Conservation (phyloP, 176 grass and related monocot species). For the Guadua angustifolia region DNA sequence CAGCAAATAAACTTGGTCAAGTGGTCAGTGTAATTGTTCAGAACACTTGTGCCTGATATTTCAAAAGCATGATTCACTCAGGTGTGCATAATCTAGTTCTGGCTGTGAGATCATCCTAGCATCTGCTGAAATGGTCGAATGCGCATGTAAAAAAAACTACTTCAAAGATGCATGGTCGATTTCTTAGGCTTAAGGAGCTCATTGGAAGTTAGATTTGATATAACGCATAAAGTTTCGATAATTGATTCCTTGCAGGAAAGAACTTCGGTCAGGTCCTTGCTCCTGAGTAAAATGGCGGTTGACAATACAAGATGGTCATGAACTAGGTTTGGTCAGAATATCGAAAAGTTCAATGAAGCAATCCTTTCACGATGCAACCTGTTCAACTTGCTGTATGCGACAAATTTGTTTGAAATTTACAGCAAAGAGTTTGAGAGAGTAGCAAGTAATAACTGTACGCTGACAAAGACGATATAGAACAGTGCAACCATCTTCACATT, state of each 20-base stretch:
- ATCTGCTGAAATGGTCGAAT: constrained; percentile 22
- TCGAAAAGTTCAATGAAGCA: not conserved
- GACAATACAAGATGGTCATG: not conserved
- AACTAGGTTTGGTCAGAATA: constrained; percentile 5
- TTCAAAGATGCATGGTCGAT: not conserved
- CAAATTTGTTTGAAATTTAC: not conserved
- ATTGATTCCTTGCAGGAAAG: constrained; percentile 1
- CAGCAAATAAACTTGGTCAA: not conserved
- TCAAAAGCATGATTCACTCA: not conserved
- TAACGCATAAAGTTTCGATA: not conserved
- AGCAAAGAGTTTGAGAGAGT: not conserved
- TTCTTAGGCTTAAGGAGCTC: not conserved
- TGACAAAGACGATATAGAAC: not conserved
- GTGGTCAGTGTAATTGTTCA: not conserved
- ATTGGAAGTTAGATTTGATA: not conserved
- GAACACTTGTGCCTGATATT: not conserved
- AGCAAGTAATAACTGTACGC: not conserved
- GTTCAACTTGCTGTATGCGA: not conserved
- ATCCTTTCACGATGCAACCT: not conserved
- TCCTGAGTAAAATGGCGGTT: not conserved
- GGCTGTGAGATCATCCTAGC: not conserved
- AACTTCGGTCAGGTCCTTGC: not conserved
- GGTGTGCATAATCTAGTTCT: not conserved
- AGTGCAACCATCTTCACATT: not conserved
- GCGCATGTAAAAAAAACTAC: not conserved